A percentile compares a stretch with the other conserved stretches of the same genome.
Conservation (phyloP, 1,139 yeast genomes). For the Taphrina confusa region DNA sequence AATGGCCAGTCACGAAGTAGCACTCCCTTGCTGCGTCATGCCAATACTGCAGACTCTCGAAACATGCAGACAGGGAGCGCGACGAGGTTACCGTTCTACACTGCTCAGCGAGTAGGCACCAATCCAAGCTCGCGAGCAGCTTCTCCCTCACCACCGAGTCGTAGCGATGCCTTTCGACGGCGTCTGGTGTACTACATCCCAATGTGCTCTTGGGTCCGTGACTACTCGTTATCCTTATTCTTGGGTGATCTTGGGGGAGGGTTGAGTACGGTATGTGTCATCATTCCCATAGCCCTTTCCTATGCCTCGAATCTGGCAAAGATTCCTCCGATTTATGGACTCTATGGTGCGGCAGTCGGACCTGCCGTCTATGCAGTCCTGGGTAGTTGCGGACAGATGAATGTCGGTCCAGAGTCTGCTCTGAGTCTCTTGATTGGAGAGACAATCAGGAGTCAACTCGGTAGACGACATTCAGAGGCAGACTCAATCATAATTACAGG, state of each 20-base stretch:
- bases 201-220: conserved; percentile 15
- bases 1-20: conserved; percentile 1
- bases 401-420: conserved; percentile 96
- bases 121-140: conserved; percentile 20
- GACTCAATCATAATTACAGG: conserved; percentile 62
- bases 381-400: conserved; percentile 95
- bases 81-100: conserved; percentile 27
- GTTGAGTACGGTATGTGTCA: conserved; percentile 83
- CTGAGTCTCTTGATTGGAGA: conserved; percentile 89
- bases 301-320: conserved; percentile 89
- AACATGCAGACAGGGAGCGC: not conserved
- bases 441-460: conserved; percentile 60
- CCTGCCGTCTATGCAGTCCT: conserved; percentile 79
- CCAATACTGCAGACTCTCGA: conserved; percentile 5
- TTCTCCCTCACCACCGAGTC: conserved; percentile 11
- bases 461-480: conserved; percentile 40
- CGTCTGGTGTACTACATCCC: conserved; percentile 30
- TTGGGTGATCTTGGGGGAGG: conserved; percentile 82
- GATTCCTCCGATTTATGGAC: conserved; percentile 84
- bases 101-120: conserved; percentile 29
- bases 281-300: conserved; percentile 83
- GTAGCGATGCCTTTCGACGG: conserved; percentile 5
- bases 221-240: conserved; percentile 24
- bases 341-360: conserved; percentile 76
- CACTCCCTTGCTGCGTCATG: conserved; percentile 8